Conservation (phyloP, 129 eudicot species). For the Tagetes patula region DNA sequence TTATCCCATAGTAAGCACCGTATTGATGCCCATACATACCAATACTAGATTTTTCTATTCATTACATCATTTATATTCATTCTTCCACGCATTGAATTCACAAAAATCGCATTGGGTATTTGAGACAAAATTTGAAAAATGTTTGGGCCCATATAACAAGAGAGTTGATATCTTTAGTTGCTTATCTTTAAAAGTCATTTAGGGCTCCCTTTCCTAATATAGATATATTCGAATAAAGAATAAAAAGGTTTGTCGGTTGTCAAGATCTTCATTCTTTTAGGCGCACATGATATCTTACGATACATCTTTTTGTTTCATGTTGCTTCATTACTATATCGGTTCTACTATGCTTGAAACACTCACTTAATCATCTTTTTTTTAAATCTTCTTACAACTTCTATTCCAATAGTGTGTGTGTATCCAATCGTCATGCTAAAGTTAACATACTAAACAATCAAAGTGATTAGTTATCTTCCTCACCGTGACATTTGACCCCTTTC, state of each 20-base stretch:
- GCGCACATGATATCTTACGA: not conserved
- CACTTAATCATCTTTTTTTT: not conserved
- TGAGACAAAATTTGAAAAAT: conserved; percentile 11
- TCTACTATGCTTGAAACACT: not conserved
- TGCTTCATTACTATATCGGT: not conserved
- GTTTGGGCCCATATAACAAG: conserved; percentile 8
- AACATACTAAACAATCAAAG: not conserved
- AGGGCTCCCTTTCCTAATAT: conserved; percentile 9
- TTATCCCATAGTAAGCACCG: not conserved
- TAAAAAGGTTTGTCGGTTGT: not conserved
- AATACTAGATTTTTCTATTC: conserved; percentile 14
- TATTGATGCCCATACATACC: not conserved
- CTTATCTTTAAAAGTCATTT: not conserved
- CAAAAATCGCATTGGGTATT: conserved; percentile 6
- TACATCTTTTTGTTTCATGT: not conserved
- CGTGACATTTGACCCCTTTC: not conserved
- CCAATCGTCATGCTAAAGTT: not conserved
- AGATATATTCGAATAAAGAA: not conserved
- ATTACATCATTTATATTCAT: not conserved
- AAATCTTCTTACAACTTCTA: not conserved
- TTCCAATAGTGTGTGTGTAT: not conserved
- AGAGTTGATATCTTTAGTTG: not conserved
- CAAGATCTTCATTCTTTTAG: not conserved
- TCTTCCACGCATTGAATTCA: conserved; percentile 4
- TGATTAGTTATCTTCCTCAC: not conserved